Conservation (phyloP, 768 basidiomycete species). For the Clitopilus passeckerianus region DNA sequence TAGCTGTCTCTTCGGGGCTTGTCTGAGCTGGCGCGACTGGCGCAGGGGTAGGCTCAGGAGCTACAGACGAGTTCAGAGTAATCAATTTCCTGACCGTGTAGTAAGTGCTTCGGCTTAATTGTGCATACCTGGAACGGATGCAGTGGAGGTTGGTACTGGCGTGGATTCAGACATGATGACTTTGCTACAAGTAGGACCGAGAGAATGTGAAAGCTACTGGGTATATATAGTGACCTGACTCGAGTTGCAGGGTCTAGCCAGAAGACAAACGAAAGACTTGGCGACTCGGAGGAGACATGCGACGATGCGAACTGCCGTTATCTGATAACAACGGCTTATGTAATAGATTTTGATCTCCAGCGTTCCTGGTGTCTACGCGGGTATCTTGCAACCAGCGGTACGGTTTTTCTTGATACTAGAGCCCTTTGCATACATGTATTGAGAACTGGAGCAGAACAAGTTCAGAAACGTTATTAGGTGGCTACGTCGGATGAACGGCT, state of each 20-base stretch:
- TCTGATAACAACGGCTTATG: neutral
- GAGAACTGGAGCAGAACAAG: too few relatives aligned
- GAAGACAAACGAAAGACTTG: neutral
- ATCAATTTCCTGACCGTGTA: neutral
- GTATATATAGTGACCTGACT: slow-evolving; percentile 1
- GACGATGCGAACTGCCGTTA: neutral
- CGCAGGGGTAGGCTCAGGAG: slow-evolving; percentile 7
- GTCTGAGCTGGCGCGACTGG: slow-evolving; percentile 10
- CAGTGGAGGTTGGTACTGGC: slow-evolving; percentile 5
- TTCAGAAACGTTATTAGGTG: too few relatives aligned
- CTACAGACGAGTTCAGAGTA: slow-evolving; percentile 3
- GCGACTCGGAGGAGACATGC: neutral
- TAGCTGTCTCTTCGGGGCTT: slow-evolving; percentile 11
- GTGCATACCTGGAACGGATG: slow-evolving; percentile 7
- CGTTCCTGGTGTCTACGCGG: too few relatives aligned
- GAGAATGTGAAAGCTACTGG: neutral
- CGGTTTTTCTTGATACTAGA: too few relatives aligned
- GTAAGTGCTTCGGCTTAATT: neutral
- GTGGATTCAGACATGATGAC: neutral
- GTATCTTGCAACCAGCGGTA: too few relatives aligned
- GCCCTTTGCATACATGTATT: too few relatives aligned
- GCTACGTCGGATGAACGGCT: too few relatives aligned
- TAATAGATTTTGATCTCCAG: neutral
- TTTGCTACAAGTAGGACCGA: neutral
- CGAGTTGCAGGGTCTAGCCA: neutral